Evolutionary conservation across 176 grass and related monocot species (phyloP), one percentile per base, ranked within the genome.

Genomic region (Hsuehochloa calcarea): DNA sequence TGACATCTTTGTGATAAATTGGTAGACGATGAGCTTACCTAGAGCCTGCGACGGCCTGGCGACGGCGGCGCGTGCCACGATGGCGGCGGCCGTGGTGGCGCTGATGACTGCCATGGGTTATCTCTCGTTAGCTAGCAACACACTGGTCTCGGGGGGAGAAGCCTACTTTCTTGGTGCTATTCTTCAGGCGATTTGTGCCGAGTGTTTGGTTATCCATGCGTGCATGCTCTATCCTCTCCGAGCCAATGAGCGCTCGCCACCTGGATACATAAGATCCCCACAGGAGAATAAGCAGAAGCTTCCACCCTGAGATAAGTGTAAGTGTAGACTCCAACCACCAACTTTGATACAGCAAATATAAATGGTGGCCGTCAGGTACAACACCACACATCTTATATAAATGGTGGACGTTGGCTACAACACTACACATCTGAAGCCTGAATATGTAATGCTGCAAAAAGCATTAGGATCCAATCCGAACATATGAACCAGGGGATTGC

Each of bases 41-140:
- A 70, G 40, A 44, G 81, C 80, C 10, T 82, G 87, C 55, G 85
- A 87, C 49, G 83, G 73, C 87, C 70, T 80, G 26, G 86, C 77
- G 1, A 78, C 37, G 31, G 67, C 35, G 20, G 85, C 29, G 8
- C 69, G 49, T 49, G 61, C 79, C 50, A 92, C 76, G 50, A 69
- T 38, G 38, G 70, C n/a, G 29, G 78, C 72, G 15, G 85, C 25
- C 5, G 85, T 65, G 47, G 88, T 56, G 63, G 87, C 76, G 45
- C 70, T 89, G 69, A 93, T 72, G 74, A 65, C 86, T 25, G 88
- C 89, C 91, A 98, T 98, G 70, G 26, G 5, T 64, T 64, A 0
- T 34, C 26, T 7, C 27, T 31, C 27, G 20, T 12, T 19, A 60
- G 10, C n/a, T 25, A 60, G 56, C n/a, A 60, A 60, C 35, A 7